Conservation (phyloP, 108 stramenopile species). For the Fistulifera pelliculosa region DNA sequence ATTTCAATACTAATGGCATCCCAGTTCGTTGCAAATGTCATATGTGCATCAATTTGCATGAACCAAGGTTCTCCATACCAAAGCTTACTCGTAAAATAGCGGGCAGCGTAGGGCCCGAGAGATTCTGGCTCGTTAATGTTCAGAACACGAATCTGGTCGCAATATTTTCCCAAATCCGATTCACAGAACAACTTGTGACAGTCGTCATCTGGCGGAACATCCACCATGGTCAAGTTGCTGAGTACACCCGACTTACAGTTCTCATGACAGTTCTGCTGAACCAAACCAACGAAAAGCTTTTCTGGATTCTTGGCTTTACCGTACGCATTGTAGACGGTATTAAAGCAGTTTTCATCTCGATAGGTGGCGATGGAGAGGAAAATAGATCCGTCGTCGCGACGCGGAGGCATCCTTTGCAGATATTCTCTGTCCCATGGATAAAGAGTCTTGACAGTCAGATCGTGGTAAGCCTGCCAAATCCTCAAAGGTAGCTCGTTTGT, state of each 20-base stretch:
- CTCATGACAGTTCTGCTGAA: slow-evolving; percentile 92
- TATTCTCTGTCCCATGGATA: slow-evolving; percentile 81
- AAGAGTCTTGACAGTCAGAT: slow-evolving; percentile 59
- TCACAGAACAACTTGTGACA: slow-evolving; percentile 70
- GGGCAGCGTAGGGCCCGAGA: slow-evolving; percentile 89
- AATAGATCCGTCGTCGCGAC: slow-evolving; percentile 67
- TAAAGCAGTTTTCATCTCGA: slow-evolving; percentile 89
- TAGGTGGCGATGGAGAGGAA: slow-evolving; percentile 90
- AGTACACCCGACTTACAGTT: slow-evolving; percentile 64
- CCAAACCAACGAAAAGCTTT: slow-evolving; percentile 81
- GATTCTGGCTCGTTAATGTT: slow-evolving; percentile 86
- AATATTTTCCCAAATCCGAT: slow-evolving; percentile 37
- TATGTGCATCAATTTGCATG: slow-evolving; percentile 95
- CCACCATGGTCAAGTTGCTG: slow-evolving; percentile 42
- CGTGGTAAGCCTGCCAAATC: slow-evolving; percentile 83
- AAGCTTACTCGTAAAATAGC: slow-evolving; percentile 86
- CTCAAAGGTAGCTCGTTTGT: slow-evolving; percentile 53
- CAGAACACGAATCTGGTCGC: slow-evolving; percentile 66
- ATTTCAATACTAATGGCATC: slow-evolving; percentile 73
- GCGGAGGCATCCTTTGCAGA: slow-evolving; percentile 57
- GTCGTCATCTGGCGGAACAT: slow-evolving; percentile 66
- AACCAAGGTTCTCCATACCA: slow-evolving; percentile 94
- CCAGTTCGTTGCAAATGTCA: slow-evolving; percentile 66
- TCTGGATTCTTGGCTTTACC: slow-evolving; percentile 83
- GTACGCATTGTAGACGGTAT: slow-evolving; percentile 80